Base-by-base conservation (phyloP, 1,139 yeast genomes). In the Pneumocystis canis region DNA sequence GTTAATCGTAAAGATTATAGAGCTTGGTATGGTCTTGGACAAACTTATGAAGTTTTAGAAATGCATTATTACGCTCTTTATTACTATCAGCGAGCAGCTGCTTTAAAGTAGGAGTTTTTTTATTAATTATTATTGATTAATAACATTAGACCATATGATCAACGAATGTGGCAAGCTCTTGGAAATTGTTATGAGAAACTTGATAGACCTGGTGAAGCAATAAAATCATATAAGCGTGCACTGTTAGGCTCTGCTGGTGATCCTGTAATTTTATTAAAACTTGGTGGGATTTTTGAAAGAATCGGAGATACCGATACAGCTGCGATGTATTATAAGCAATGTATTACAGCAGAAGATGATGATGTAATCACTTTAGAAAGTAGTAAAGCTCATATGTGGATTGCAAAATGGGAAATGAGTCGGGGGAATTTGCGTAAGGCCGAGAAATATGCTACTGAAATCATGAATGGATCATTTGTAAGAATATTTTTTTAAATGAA, bases 21-120 rank as follows among this genome's bases (percentile, higher is more conserved):
- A 62, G 98, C 98, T 0, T 94, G 98, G 99, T 92, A 92, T 73
- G 98, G 98, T 0, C 77, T 94, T 63, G 99, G 98, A 0, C 98
- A 92, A 73, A 97, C 98, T 0, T 94, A 94, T 72, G 98, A 94
- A 73, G 96, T 94, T 20, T 77, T 92, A 65, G 97, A 92, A 69
- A 90, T 90, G 97, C 95, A 88, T 72, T 78, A 89, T 68, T 94
- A 90, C 71, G 92, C 97, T 0, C 77, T 90, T 56, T 90, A 89
- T 73, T 92, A 94, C 72, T 94, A 89, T 72, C 97, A 92, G 74
- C 79, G 88, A 61, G 97, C 97, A 0, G 87, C 96, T 56, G 82
- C 88, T 30, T 78, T 94, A 66, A 90, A 87, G 67, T 68, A 58
- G n/a, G 61, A 33, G n/a, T 35, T 7, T 31, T 28, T 32, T 16